phyloP scores from a whole-genome alignment of 768 basidiomycete species.

The Lentinula aciculospora region DNA sequence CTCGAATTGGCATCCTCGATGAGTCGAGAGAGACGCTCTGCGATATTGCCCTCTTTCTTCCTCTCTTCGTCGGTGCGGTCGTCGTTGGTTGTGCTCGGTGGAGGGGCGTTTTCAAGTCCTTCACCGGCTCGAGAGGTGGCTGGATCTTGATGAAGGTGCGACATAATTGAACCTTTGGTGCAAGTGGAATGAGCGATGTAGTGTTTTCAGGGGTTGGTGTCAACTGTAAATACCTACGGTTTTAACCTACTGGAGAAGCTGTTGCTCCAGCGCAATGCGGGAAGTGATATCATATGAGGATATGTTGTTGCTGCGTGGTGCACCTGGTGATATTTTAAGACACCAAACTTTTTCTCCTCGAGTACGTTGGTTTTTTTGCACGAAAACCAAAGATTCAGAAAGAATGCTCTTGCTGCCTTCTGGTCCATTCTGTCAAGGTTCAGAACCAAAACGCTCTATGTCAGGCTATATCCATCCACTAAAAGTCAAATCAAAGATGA shows the following conservation, averaged over 20 bases:
- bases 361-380: background rate
- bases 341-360: background rate
- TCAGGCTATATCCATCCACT: too few species aligned
- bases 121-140: background rate
- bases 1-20: slow-evolving; percentile 29
- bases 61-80: slow-evolving; percentile 18
- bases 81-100: slow-evolving; percentile 8
- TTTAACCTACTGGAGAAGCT: too few species aligned
- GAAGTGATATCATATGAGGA: background rate
- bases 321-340: background rate
- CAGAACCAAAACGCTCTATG: too few species aligned
- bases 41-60: slow-evolving; percentile 21
- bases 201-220: too few species aligned
- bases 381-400: too few species aligned
- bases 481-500: too few species aligned
- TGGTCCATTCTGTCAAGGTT: too few species aligned
- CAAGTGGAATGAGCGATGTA: too few species aligned
- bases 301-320: background rate
- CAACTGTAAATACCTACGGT: too few species aligned
- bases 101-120: background rate
- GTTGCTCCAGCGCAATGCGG: too few species aligned
- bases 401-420: too few species aligned
- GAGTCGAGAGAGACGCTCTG: slow-evolving; percentile 26
- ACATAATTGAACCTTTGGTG: too few species aligned
- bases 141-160: background rate